Conservation (phyloP, 164 flowering plant genomes). For the Aristolochia californica region DNA sequence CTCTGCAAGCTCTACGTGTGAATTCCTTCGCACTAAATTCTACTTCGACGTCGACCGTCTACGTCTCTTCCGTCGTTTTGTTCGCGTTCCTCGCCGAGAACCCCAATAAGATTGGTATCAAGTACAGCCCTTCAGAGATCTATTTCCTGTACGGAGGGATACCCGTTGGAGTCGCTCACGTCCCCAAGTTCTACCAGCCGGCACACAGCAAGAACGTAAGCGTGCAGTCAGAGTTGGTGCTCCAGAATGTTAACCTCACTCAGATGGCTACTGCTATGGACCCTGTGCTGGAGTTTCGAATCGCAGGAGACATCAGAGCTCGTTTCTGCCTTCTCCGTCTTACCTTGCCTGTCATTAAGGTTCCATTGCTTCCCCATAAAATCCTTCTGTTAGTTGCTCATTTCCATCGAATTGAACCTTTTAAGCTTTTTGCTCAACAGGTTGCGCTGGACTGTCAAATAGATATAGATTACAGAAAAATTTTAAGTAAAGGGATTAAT, state of each 20-base stretch:
- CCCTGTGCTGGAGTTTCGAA: conserved; percentile 8
- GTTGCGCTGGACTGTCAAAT: conserved; percentile 31
- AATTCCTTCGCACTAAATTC: conserved; percentile 24
- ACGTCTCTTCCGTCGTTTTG: conserved; percentile 25
- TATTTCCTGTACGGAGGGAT: conserved; percentile 17
- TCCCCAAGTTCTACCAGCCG: conserved; percentile 37
- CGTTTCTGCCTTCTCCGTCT: conserved; percentile 16
- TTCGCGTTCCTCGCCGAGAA: conserved; percentile 26
- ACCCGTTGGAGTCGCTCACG: conserved; percentile 25
- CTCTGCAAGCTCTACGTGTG: conserved; percentile 19
- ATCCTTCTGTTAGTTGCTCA: too few relatives aligned
- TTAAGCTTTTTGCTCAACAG: conserved; percentile 1
- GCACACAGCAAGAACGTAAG: conserved; percentile 32
- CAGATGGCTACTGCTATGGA: conserved; percentile 1
- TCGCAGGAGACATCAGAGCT: conserved; percentile 31
- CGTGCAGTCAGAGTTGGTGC: conserved; percentile 15
- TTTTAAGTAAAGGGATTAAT: conserved; percentile 3
- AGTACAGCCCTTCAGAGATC: conserved; percentile 22
- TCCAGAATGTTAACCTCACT: conserved; percentile 21
- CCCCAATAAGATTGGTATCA: conserved; percentile 38
- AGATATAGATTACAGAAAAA: conserved; percentile 8
- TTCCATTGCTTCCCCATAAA: conserved; percentile 5
- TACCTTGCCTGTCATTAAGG: conserved; percentile 35
- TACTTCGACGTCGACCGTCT: conserved; percentile 10
- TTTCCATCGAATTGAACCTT: not conserved